Evolutionary conservation across 179 eudicot genomes (phyloP), one percentile per base, ranked within the genome.

Genomic region (Vitellaria paradoxa): DNA sequence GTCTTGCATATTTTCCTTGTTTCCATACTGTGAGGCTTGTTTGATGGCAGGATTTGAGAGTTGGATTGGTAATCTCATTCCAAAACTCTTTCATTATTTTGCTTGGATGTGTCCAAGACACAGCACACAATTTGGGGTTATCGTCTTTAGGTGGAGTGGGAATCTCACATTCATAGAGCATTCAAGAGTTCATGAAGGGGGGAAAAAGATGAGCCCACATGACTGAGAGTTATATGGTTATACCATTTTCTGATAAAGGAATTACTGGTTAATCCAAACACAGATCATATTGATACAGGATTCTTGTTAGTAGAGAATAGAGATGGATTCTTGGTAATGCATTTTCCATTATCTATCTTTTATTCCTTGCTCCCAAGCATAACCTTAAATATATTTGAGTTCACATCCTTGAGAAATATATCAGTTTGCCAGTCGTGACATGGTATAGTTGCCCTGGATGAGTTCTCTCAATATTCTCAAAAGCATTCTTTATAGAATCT

Each of bases 401-500:
- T 7, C 14, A 0, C 6, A 49, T 74, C 40, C 47, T 76, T 26
- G 18, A 40, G 26, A 66, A 73, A 76, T 65, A 67, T 76, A 53
- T 76, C 30, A 37, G 14, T 76, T 66, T 76, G n/a, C 78, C 53
- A 53, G 72, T 53, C 37, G 53, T 66, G 26, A 46, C 20, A 56
- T 13, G 40, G 8, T 21, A 10, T 47, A 40, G 50, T 50, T 65
- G 30, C 26, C 64, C 23, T 64, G 26, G 47, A 75, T 50, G 60
- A 57, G 23, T 24, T 30, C 50, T 74, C 57, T 46, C 69, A 47
- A 47, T 47, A 21, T 62, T 65, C 6, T 61, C 69, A 11, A 30
- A 57, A 47, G 77, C 59, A 74, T 62, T 30, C 37, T 2, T 26
- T 65, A 9, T 50, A 42, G 64, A 57, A 60, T 26, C 74, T 84